Evolutionary conservation across 2,329 filamentous ascomycete species (phyloP).

Genomic region (Tolypocladium cylindrosporum): DNA sequence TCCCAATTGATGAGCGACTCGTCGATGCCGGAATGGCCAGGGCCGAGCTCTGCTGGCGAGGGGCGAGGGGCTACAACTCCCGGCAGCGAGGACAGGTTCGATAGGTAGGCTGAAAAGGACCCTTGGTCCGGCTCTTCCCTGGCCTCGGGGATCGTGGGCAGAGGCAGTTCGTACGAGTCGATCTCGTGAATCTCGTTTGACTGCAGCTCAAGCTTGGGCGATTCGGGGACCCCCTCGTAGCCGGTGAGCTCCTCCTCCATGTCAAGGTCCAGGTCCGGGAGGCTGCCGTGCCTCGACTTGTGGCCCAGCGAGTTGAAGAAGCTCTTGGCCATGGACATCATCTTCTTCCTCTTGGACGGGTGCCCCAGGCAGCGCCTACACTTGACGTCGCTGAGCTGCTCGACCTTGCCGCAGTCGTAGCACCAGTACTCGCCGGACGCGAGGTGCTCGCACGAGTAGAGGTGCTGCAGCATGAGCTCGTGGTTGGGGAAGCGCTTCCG

Average conservation of each 20-base stretch:
- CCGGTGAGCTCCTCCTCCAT: constrained; percentile 31
- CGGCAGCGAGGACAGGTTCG: background rate
- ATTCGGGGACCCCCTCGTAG: constrained; percentile 32
- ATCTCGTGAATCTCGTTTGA: constrained; percentile 43
- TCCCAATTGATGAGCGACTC: constrained; percentile 16
- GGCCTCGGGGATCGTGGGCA: constrained; percentile 17
- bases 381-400: constrained; percentile 40
- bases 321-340: constrained; percentile 41
- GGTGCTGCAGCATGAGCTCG: constrained; percentile 43
- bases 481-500: constrained; percentile 39
- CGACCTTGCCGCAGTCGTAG: constrained; percentile 41
- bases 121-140: constrained; percentile 9
- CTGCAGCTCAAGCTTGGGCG: constrained; percentile 31
- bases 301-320: constrained; percentile 44
- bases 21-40: constrained; percentile 6
- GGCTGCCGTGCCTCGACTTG: constrained; percentile 27
- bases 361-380: constrained; percentile 40
- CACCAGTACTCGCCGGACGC: constrained; percentile 44
- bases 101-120: constrained; percentile 5
- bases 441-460: constrained; percentile 30
- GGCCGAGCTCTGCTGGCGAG: constrained; percentile 14
- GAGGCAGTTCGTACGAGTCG: constrained; percentile 35
- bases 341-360: constrained; percentile 39
- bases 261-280: constrained; percentile 15
- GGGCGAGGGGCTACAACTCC: background rate